Evolutionary conservation across 2,329 filamentous ascomycete genomes (phyloP).

Genomic region (Pyricularia grisea): DNA sequence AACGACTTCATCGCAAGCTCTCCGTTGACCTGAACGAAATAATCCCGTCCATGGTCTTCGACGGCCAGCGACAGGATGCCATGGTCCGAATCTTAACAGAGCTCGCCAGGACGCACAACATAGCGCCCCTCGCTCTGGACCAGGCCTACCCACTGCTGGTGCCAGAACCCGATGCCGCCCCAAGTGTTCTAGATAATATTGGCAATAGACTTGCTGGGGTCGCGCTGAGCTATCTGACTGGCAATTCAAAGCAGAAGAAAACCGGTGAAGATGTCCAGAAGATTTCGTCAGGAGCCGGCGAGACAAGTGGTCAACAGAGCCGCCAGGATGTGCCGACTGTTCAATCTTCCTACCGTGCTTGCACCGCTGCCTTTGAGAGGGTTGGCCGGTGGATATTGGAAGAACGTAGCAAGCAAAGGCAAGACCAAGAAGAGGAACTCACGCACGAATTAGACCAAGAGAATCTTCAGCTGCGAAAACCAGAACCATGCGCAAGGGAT

Average conservation of each 20-base stretch:
- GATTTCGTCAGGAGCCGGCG: background rate
- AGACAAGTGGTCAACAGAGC: background rate
- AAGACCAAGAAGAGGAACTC: background rate
- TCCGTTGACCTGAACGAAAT: constrained; percentile 7
- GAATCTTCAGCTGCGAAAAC: background rate
- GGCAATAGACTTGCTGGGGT: background rate
- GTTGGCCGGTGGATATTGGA: background rate
- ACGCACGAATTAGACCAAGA: background rate
- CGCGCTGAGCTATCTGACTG: background rate
- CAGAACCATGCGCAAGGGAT: background rate
- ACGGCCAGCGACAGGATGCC: background rate
- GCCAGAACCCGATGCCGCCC: background rate
- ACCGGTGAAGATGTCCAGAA: background rate
- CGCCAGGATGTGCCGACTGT: background rate
- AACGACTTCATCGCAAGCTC: constrained; percentile 5
- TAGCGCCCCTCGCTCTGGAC: background rate
- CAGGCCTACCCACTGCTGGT: background rate
- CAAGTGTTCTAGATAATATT: background rate
- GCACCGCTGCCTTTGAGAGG: background rate
- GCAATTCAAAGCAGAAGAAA: background rate
- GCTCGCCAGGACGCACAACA: background rate
- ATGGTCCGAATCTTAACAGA: background rate
- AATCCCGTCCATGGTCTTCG: constrained; percentile 4
- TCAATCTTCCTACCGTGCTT: background rate
- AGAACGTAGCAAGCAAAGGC: background rate